Base-by-base conservation (phyloP, 2,329 filamentous ascomycete species). In the Fusarium lateritium region DNA sequence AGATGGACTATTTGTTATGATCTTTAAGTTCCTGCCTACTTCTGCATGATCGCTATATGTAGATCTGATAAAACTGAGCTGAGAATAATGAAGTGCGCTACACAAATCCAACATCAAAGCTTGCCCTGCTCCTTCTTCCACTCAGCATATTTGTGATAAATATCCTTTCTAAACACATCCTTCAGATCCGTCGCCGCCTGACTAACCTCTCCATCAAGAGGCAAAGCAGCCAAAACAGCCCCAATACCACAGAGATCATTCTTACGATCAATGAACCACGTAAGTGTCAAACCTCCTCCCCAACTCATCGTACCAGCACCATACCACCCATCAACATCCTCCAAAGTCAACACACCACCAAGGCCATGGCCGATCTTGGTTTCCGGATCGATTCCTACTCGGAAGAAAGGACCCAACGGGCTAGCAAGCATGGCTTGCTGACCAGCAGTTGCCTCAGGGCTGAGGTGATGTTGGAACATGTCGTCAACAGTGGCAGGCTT, bases 211-310 rank as follows among this genome's bases (percentile, higher is more conserved):
- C 10, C 54, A 11, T 74, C 69, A 3, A 81, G 22, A 2, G 82
- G 81, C 24, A 83, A n/a, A 15, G 69, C 40, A 7, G 80, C 73
- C 58, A 83, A 81, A 2, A 82, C 26, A 19, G 82, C 82, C 2
- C 76, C 79, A 3, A 84, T 54, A 15, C 80, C 82, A 49, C 81
- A 84, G 6, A 85, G 62, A 15, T 79, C 78, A 63, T 83, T 84
- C 75, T 81, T 80, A 2, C 82, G 81, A 68, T 85, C 83, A 54
- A 85, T 77, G 21, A 85, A 85, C 84, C 83, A 86, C 4, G 78
- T 50, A 22, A 84, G 67, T 1, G 82, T 84, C 65, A 81, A 38
- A 0, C 83, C 82, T 4, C 84, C 84, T 9, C 81, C 83, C 83
- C 83, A 85, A 5, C 77, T 79, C 56, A 85, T 70, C 0, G 83